Conservation (phyloP, 768 basidiomycete species). For the Albatrellus ellisii region DNA sequence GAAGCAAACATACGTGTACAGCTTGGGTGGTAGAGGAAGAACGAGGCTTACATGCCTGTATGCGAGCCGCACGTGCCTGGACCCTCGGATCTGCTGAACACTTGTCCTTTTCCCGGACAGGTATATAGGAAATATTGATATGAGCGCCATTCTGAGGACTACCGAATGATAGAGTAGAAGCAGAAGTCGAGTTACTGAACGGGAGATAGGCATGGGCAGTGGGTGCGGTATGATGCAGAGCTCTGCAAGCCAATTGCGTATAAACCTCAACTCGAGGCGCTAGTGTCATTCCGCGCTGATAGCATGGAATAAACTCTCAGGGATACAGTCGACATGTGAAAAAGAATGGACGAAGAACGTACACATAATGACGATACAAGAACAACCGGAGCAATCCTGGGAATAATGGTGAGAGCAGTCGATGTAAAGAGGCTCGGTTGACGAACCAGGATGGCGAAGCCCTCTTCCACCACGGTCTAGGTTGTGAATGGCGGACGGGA, state of each 20-base stretch:
- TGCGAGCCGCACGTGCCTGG: conserved; percentile 14
- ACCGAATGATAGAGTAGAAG: conserved; percentile 11
- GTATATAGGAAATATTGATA: too few relatives aligned
- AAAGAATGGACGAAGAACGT: background rate
- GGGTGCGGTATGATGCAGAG: conserved; percentile 4
- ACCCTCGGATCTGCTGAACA: conserved; percentile 11
- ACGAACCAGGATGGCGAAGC: conserved; percentile 8
- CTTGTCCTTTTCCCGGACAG: too few relatives aligned
- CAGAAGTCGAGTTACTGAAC: background rate
- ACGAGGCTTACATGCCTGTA: conserved; percentile 12
- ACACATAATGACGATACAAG: conserved; percentile 12
- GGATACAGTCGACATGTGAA: background rate
- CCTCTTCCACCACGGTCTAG: conserved; percentile 4
- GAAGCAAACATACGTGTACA: background rate
- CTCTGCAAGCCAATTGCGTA: conserved; percentile 12
- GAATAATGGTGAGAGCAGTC: background rate
- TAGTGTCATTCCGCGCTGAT: conserved; percentile 12
- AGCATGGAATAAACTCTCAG: too few relatives aligned
- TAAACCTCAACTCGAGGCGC: conserved; percentile 14
- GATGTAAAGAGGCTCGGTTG: background rate
- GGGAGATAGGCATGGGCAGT: background rate
- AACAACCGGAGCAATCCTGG: conserved; percentile 13
- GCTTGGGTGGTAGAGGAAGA: background rate
- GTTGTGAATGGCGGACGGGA: background rate
- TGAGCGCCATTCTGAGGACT: too few relatives aligned